Conservation (phyloP, 495 filamentous ascomycete genomes). For the Elaphomyces granulatus region DNA sequence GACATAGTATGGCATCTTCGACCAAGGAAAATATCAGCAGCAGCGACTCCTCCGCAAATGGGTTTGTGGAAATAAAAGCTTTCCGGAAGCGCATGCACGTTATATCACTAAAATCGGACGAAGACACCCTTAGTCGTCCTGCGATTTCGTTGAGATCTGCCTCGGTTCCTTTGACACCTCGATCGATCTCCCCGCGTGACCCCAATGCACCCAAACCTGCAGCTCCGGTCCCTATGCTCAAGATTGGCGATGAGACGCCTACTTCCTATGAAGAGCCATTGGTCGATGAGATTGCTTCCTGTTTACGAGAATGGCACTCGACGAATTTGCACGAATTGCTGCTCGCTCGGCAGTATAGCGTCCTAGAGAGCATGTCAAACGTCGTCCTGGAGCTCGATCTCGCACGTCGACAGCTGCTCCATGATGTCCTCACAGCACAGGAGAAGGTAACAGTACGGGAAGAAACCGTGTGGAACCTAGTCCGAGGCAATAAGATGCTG, state of each 20-base stretch:
- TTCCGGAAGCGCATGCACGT: neutral
- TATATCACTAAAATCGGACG: constrained; percentile 15
- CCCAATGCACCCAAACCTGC: constrained; percentile 58
- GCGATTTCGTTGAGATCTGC: constrained; percentile 15
- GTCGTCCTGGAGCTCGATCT: constrained; percentile 70
- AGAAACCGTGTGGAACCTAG: constrained; percentile 87
- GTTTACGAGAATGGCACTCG: constrained; percentile 93
- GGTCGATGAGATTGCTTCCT: constrained; percentile 94
- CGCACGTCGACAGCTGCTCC: constrained; percentile 73
- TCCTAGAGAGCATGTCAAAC: constrained; percentile 65
- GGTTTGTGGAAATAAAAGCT: neutral
- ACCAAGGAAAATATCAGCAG: neutral
- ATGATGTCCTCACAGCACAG: constrained; percentile 76
- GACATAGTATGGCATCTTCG: constrained; percentile 20
- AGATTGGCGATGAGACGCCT: constrained; percentile 91
- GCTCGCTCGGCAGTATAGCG: constrained; percentile 61
- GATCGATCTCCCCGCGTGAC: constrained; percentile 22
- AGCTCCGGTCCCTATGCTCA: constrained; percentile 91
- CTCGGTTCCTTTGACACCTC: constrained; percentile 25
- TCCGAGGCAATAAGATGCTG: constrained; percentile 84
- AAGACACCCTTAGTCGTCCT: constrained; percentile 18
- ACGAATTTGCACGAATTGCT: constrained; percentile 92
- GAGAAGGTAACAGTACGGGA: constrained; percentile 67
- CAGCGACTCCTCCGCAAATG: neutral
- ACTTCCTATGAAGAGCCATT: constrained; percentile 79